Percentiles rank a stretch among this genome's conserved stretches.
These are phyloP conservation scores for Ophidiomyces ophidiicola DNA, from an alignment of 2,329 filamentous ascomycete species.

Conservation along the genomic window DNA sequence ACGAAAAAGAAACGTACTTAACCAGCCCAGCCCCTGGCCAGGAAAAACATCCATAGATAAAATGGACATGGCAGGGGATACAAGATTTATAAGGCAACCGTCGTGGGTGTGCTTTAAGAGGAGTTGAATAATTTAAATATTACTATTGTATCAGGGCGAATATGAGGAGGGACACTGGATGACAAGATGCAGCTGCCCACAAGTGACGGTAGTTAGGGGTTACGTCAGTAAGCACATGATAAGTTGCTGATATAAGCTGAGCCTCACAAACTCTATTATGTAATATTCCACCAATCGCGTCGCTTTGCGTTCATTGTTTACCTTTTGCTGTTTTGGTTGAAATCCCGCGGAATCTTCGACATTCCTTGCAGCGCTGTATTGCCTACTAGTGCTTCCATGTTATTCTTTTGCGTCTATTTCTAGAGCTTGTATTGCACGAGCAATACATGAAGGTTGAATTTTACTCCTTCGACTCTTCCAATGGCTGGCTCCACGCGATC, in stretches of 20 bases:
- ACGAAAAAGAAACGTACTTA: conserved; percentile 34
- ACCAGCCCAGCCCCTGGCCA: conserved; percentile 53
- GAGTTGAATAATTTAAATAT: too few relatives aligned
- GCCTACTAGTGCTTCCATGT: not conserved
- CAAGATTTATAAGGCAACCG: too few relatives aligned
- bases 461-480: not conserved
- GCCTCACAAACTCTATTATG: not conserved
- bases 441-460: not conserved
- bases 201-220: too few relatives aligned
- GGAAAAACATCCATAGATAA: conserved; percentile 51
- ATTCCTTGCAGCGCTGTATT: not conserved
- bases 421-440: not conserved
- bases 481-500: conserved; percentile 15
- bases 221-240: too few relatives aligned
- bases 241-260: conserved; percentile 4
- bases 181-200: not conserved
- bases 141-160: too few relatives aligned
- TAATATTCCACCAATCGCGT: not conserved
- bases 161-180: too few relatives aligned
- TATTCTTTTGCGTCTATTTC: not conserved
- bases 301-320: conserved; percentile 14
- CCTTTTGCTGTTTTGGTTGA: conserved; percentile 16
- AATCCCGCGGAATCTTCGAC: too few relatives aligned
- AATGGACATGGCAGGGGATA: not conserved
- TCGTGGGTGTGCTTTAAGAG: too few relatives aligned